Conservation (phyloP, 2,329 filamentous ascomycete species). For the Trichophyton verrucosum region DNA sequence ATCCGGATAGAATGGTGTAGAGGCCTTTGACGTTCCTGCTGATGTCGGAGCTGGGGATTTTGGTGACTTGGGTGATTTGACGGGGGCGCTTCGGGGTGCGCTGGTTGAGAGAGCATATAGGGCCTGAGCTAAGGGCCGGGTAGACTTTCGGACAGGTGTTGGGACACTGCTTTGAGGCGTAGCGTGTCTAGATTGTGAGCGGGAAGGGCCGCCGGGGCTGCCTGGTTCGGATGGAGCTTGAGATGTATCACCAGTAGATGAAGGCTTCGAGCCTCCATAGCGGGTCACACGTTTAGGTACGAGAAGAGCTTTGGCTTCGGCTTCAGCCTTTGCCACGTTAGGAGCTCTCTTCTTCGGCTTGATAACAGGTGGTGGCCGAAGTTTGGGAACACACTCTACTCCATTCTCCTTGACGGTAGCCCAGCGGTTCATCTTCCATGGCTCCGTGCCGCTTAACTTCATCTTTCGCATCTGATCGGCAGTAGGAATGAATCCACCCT, state of each 20-base stretch:
- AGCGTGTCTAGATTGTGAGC: slow-evolving; percentile 10
- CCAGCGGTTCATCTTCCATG: slow-evolving; percentile 34
- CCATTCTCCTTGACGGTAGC: slow-evolving; percentile 26
- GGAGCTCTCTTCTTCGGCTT: slow-evolving; percentile 20
- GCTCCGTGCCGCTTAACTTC: slow-evolving; percentile 24
- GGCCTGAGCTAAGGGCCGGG: slow-evolving; percentile 7
- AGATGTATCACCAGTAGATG: slow-evolving; percentile 10
- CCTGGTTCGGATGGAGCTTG: slow-evolving; percentile 10
- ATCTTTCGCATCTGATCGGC: slow-evolving; percentile 31
- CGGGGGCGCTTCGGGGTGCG: slow-evolving; percentile 2
- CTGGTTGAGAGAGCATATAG: slow-evolving; percentile 5
- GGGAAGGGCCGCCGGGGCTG: slow-evolving; percentile 8
- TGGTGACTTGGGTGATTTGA: slow-evolving; percentile 8
- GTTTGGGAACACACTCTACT: slow-evolving; percentile 26
- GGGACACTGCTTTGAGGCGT: slow-evolving; percentile 8
- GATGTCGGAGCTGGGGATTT: slow-evolving; percentile 12
- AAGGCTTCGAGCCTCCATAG: slow-evolving; percentile 11
- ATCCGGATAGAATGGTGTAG: slow-evolving; percentile 14
- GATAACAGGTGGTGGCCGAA: slow-evolving; percentile 18
- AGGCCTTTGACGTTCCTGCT: slow-evolving; percentile 11
- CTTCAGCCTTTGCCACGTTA: slow-evolving; percentile 4
- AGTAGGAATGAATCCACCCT: slow-evolving; percentile 38
- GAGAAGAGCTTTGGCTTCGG: neutral
- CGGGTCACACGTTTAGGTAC: slow-evolving; percentile 8
- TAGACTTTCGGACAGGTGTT: slow-evolving; percentile 21